phyloP scores from a whole-genome alignment of 352 stramenopile species.

The Elongisporangium prolatum region DNA sequence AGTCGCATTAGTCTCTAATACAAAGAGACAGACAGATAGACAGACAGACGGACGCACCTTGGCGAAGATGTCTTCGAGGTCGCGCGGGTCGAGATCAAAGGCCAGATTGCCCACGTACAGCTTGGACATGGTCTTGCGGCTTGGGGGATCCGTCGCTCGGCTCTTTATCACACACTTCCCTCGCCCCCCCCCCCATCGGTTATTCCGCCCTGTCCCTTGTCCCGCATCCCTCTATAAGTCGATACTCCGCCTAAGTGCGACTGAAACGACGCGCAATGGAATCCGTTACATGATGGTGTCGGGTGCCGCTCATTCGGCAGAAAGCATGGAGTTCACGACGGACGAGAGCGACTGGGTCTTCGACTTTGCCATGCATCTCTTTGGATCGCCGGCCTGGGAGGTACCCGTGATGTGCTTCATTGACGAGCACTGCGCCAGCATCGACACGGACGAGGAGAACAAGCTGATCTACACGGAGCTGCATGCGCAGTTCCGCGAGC shows the following conservation, averaged over 20 bases:
- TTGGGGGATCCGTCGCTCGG: neutral
- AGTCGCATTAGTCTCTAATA: neutral
- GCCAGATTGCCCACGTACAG: slow-evolving; percentile 64
- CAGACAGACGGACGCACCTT: slow-evolving; percentile 15
- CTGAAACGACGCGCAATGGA: neutral
- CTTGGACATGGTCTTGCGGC: slow-evolving; percentile 17
- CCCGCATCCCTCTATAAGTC: neutral
- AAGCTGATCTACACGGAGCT: slow-evolving; percentile 87
- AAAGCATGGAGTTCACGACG: slow-evolving; percentile 43
- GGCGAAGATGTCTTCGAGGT: slow-evolving; percentile 44
- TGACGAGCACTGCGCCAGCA: slow-evolving; percentile 86
- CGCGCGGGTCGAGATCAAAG: slow-evolving; percentile 37
- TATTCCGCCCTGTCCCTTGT: neutral
- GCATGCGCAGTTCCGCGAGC: slow-evolving; percentile 75
- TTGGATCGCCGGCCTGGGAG: slow-evolving; percentile 85
- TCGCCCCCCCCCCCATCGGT: neutral
- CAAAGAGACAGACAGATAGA: slow-evolving; percentile 1
- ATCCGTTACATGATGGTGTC: neutral
- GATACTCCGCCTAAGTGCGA: slow-evolving; percentile 2
- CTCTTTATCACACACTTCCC: too few species aligned
- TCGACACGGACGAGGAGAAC: slow-evolving; percentile 88
- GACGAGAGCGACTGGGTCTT: slow-evolving; percentile 85
- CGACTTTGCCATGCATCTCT: slow-evolving; percentile 86
- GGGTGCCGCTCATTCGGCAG: neutral
- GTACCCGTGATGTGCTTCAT: slow-evolving; percentile 88